Evolutionary conservation across 345 rosid species (phyloP).

Genomic region (Eucalyptus tenuipes): DNA sequence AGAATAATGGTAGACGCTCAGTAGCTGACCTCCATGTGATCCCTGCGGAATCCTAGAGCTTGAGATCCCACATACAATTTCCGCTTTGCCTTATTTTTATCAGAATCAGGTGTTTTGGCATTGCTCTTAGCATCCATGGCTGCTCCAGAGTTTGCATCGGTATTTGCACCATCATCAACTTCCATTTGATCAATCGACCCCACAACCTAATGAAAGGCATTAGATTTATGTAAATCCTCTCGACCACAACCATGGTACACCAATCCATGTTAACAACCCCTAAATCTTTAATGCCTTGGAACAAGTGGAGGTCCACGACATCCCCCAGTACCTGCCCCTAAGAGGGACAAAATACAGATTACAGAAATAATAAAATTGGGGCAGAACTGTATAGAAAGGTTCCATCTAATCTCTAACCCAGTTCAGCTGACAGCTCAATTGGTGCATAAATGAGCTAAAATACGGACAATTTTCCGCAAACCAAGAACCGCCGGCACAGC

Average conservation of each 20-base stretch:
- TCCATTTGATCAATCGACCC: constrained; percentile 94
- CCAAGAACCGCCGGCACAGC: neutral
- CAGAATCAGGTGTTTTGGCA: constrained; percentile 27
- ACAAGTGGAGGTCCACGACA: neutral
- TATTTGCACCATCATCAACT: constrained; percentile 40
- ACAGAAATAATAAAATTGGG: neutral
- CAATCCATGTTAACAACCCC: neutral
- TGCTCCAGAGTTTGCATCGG: constrained; percentile 24
- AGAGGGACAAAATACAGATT: neutral
- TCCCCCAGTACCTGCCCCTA: neutral
- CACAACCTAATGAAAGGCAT: constrained; percentile 41
- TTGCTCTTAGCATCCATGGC: constrained; percentile 45
- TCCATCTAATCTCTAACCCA: neutral
- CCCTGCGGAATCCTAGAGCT: constrained; percentile 74
- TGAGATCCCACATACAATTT: constrained; percentile 89
- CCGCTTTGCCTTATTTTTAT: constrained; percentile 54
- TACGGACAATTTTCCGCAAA: neutral
- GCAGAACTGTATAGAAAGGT: neutral
- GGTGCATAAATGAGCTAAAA: neutral
- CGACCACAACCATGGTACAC: neutral
- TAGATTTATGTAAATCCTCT: neutral
- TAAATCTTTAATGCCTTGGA: neutral
- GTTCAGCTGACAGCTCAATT: neutral
- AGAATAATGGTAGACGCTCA: neutral
- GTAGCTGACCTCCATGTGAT: constrained; percentile 81